phyloP scores from a whole-genome alignment of 345 rosid genomes.

The Clarkia xantiana region DNA sequence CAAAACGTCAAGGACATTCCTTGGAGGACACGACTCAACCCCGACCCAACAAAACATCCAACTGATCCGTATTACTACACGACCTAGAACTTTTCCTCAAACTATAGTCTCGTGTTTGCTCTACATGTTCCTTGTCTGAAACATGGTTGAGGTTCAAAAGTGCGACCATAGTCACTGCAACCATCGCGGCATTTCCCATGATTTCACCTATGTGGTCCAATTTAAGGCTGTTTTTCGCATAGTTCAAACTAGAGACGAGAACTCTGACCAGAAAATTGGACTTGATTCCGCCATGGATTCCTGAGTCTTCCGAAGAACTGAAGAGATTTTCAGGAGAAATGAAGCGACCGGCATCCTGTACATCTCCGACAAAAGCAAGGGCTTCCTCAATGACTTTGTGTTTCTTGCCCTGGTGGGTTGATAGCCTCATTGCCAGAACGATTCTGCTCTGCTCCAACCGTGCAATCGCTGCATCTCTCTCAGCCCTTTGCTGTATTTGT shows the following conservation, averaged over 20 bases:
- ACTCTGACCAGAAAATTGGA: slow-evolving; percentile 29
- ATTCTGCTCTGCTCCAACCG: slow-evolving; percentile 80
- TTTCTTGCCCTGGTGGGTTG: slow-evolving; percentile 74
- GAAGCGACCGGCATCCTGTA: slow-evolving; percentile 26
- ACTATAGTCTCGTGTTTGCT: slow-evolving; percentile 22
- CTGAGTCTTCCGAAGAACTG: slow-evolving; percentile 17
- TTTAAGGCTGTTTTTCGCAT: slow-evolving; percentile 43
- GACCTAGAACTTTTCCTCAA: slow-evolving; percentile 13
- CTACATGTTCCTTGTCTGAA: slow-evolving; percentile 22
- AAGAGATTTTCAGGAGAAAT: slow-evolving; percentile 51
- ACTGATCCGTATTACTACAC: slow-evolving; percentile 19
- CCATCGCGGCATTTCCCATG: slow-evolving; percentile 66
- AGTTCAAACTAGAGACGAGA: slow-evolving; percentile 41
- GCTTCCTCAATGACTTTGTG: slow-evolving; percentile 87
- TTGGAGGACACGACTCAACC: slow-evolving; percentile 24
- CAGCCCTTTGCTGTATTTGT: slow-evolving; percentile 76
- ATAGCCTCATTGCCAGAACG: slow-evolving; percentile 66
- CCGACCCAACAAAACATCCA: slow-evolving; percentile 71
- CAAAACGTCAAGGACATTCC: no score
- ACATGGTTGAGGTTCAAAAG: slow-evolving; percentile 57
- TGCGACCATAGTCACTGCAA: slow-evolving; percentile 65
- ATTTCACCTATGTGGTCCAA: slow-evolving; percentile 49
- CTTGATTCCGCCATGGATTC: slow-evolving; percentile 4
- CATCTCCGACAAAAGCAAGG: slow-evolving; percentile 66
- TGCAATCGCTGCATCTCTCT: slow-evolving; percentile 81